Evolutionary conservation across 257 asterid species (phyloP).

Genomic region (Scutellaria barbata): DNA sequence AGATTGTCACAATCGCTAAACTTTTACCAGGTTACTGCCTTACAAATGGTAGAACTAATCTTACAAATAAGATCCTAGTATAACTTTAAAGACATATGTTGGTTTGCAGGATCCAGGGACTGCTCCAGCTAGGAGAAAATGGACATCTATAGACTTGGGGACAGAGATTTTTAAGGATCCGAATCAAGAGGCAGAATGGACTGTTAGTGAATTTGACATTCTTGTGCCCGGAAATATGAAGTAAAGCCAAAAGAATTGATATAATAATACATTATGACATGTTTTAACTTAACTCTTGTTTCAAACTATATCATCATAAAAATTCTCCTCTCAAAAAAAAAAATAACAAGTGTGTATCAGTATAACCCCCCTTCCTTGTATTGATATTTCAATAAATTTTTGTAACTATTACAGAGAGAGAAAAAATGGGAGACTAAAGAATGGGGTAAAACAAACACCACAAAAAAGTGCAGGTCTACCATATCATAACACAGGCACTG

Average conservation of each 20-base stretch:
- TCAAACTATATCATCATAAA: too few species aligned
- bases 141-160: conserved; percentile 77
- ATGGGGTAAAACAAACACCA: conserved; percentile 26
- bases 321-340: conserved; percentile 5
- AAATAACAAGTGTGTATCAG: conserved; percentile 34
- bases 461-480: conserved; percentile 30
- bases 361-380: conserved; percentile 41
- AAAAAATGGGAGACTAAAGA: conserved; percentile 37
- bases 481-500: conserved; percentile 76
- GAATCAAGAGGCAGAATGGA: conserved; percentile 83
- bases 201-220: conserved; percentile 77
- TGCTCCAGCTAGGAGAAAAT: conserved; percentile 60
- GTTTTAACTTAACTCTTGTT: too few species aligned
- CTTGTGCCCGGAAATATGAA: conserved; percentile 42
- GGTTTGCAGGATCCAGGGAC: conserved; percentile 76
- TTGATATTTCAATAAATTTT: conserved; percentile 46
- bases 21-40: conserved; percentile 35
- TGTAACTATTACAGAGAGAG: conserved; percentile 42
- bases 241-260: not conserved
- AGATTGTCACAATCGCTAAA: conserved; percentile 30
- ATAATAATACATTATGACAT: too few species aligned
- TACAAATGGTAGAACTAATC: too few species aligned
- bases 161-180: conserved; percentile 66
- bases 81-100: not conserved
- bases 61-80: too few species aligned